Percentiles rank a stretch among this genome's conserved stretches.
phyloP scores from a whole-genome alignment of 2,329 filamentous ascomycete genomes.

The Fusarium sp. region DNA sequence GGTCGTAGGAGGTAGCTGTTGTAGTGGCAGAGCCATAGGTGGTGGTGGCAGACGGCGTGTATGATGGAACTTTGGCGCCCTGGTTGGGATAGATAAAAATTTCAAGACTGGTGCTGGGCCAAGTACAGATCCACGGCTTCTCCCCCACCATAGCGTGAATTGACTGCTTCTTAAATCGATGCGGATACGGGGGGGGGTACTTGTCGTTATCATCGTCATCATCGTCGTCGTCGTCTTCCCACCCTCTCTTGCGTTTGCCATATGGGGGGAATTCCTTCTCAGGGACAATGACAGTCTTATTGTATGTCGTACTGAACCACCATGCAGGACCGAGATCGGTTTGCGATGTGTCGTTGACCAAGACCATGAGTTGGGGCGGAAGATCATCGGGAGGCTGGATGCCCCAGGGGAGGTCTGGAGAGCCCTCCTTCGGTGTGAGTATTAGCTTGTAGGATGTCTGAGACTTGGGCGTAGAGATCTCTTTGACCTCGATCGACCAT shows the following conservation, averaged over 20 bases:
- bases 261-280: conserved; percentile 54
- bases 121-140: conserved; percentile 69
- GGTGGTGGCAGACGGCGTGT: conserved; percentile 15
- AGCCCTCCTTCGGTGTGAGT: conserved; percentile 46
- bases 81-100: conserved; percentile 69
- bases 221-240: conserved; percentile 25
- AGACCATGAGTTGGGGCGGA: conserved; percentile 53
- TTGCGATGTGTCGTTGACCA: conserved; percentile 67
- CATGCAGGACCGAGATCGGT: conserved; percentile 65
- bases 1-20: conserved; percentile 21
- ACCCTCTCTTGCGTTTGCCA: conserved; percentile 50
- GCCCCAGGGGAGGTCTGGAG: conserved; percentile 63
- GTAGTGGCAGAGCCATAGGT: conserved; percentile 8
- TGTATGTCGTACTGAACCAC: conserved; percentile 64
- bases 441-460: conserved; percentile 56
- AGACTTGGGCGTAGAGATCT: conserved; percentile 35
- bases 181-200: conserved; percentile 36
- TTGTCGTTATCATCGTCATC: conserved; percentile 27
- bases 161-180: conserved; percentile 35
- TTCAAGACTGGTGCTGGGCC: conserved; percentile 67
- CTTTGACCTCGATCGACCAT: conserved; percentile 58
- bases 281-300: conserved; percentile 68
- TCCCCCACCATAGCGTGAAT: conserved; percentile 58
- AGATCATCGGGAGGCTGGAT: conserved; percentile 63
- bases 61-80: conserved; percentile 56